Base-by-base conservation (phyloP, 2,329 filamentous ascomycete genomes). In the Cyanodermella asteris region DNA sequence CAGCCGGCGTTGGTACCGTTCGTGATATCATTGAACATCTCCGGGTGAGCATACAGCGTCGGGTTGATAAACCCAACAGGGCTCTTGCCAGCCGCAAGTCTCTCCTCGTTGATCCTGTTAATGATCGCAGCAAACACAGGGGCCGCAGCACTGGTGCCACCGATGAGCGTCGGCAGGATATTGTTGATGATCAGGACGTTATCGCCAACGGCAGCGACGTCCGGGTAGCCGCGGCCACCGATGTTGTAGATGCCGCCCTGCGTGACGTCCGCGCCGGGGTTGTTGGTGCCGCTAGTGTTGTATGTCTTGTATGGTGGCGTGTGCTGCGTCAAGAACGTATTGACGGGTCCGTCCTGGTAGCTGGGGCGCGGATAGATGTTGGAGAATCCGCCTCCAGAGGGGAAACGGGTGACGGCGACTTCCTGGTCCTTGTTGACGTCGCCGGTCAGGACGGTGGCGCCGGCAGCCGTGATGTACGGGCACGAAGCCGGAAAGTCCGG, bases 91-190 rank as follows among this genome's bases (percentile, higher is more conserved):
- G 28, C 22, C 6, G 24, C 21, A 13, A 41, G 25, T 5, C 49
- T 35, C n/a, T 40, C 47, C 28, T 53, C 43, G 27, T 55, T 55
- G 35, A 55, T 42, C 13, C 59, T 36, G 2, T 54, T 62, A 15
- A 64, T 36, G 19, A 61, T 47, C 0, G 51, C 41, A 0, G 50
- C 56, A 33, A 56, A 54, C 2, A 58, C 51, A 1, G 61, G 61
- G 16, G 54, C 39, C 3, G 51, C 51, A 6, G 59, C 55, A 24
- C 53, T 59, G 1, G 63, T 67, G 9, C 61, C 62, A 24, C 48
- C 59, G 1, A 55, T 48, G 15, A 54, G 42, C 1, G 36, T 36
- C 23, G 53, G 52, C 4, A 38, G 36, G 10, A 53, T 55, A 23
- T 53, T 38, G 16, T 54, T 39, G 3, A 51, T 51, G 5, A 58